Evolutionary conservation across 345 rosid species (phyloP), one percentile per base, ranked within the genome.

Genomic region (Anacardium occidentale): DNA sequence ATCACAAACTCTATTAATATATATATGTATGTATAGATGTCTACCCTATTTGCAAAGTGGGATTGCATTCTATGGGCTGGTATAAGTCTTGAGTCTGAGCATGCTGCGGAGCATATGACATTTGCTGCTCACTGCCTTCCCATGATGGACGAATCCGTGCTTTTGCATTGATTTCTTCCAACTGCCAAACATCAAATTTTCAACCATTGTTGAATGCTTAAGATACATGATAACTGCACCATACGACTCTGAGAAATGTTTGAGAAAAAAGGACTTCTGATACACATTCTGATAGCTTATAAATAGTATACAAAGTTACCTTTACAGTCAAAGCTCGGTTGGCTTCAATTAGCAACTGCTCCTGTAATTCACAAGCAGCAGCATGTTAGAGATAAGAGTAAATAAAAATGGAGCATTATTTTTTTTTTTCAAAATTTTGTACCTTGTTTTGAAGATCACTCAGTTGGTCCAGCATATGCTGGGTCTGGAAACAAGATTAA

Each of bases 41-140:
- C 22, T 85, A 95, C 99, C 99, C 98, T 20, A 93, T 95, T 75
- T 95, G 98, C 83, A 95, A 81, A 65, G 98, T 91, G 77, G 97
- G 98, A 77, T 95, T 86, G 91, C 99, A 95, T 34, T 90, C 93
- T 59, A 95, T 69, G 70, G 87, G 88, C 72, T 89, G 98, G 80
- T 83, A 91, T n/a, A 96, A 68, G 64, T 84, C 96, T 73, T 88
- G 90, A 76, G 92, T 66, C 3, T 90, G 97, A 65, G 85, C 76
- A 18, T 92, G 95, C 45, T 81, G 96, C 54, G 86, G 90, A 21
- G 76, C 86, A 76, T 85, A 95, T 12, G 83, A 63, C 77, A 91
- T 78, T 44, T 84, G 82, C 25, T 87, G 96, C 62, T 91, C 99
- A 52, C 75, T 77, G 14, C 81, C 88, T 76, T 87, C 99, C 99